Evolutionary conservation across 495 filamentous ascomycete genomes (phyloP), one percentile per base, ranked within the genome.

Genomic region (Penicillium lividum): DNA sequence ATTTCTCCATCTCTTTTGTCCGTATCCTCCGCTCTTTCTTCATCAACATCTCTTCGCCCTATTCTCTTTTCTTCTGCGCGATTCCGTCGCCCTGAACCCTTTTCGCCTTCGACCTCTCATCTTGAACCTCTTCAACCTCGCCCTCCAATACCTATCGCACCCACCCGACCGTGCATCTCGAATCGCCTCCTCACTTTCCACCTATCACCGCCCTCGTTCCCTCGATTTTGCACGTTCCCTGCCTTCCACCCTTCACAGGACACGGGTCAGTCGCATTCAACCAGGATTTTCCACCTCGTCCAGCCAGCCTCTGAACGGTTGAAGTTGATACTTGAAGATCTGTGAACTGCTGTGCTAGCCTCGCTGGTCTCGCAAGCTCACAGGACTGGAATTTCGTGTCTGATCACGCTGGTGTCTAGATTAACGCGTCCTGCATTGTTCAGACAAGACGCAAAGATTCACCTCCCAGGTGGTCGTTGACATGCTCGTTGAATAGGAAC

Each of bases 401-500:
- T 30, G n/a, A 45, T 42, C 22, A 10, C 36, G 16, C 42, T 33
- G 22, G 30, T 46, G 47, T 16, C 31, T 13, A 22, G 31, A 15
- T 13, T 18, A 51, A 59, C 64, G 61, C 61, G 59, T 61, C 59
- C 36, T 30, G 40, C 36, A 36, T 53, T 47, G 29, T 44, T 34
- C 54, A 54, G 27, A 42, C 45, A 47, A 44, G 34, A 31, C 50
- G 33, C 51, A 33, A 42, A 46, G 30, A 36, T n/a, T 30, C 38
- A 28, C 15, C 43, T 29, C n/a, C 34, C 46, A 6, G 16, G 44
- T 43, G 31, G 47, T 51, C 54, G 64, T 58, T 70, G 73, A 75
- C 66, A 77, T 77, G 73, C 67, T 63, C 65, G 52, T 70, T 68
- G 68, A 61, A 64, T 60, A 62, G 59, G 71, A 63, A 70, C 60